phyloP scores from a whole-genome alignment of 306 rosid species.

The Senna siamea region DNA sequence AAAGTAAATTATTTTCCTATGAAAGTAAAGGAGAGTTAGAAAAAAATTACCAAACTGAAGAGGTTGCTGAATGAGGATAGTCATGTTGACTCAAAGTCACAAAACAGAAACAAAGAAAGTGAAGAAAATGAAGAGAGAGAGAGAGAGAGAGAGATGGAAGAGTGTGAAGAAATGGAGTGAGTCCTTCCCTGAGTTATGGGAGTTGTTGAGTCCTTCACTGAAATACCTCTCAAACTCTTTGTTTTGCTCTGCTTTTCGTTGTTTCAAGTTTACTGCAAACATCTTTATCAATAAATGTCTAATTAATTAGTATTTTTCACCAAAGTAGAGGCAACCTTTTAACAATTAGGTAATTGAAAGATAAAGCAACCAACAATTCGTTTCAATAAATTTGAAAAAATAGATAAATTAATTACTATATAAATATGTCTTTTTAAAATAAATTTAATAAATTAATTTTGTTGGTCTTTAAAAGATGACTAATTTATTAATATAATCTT shows the following conservation, averaged over 20 bases:
- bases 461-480: too few relatives aligned
- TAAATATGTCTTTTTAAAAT: too few relatives aligned
- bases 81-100: slow-evolving; percentile 50
- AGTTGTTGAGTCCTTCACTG: too few relatives aligned
- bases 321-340: slow-evolving; percentile 5
- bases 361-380: not conserved
- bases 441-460: too few relatives aligned
- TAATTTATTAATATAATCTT: too few relatives aligned
- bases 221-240: too few relatives aligned
- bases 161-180: slow-evolving; percentile 22
- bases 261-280: slow-evolving; percentile 36
- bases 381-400: too few relatives aligned
- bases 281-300: not conserved
- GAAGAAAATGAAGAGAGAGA: not conserved
- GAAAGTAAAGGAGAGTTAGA: not conserved
- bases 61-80: slow-evolving; percentile 60
- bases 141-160: not conserved
- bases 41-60: slow-evolving; percentile 50
- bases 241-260: too few relatives aligned
- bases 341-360: not conserved
- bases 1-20: not conserved
- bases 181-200: not conserved
- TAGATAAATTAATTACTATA: too few relatives aligned
- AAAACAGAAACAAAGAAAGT: not conserved
- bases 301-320: slow-evolving; percentile 27